Conservation (phyloP, 2,329 filamentous ascomycete genomes). For the Claviceps maximensis region DNA sequence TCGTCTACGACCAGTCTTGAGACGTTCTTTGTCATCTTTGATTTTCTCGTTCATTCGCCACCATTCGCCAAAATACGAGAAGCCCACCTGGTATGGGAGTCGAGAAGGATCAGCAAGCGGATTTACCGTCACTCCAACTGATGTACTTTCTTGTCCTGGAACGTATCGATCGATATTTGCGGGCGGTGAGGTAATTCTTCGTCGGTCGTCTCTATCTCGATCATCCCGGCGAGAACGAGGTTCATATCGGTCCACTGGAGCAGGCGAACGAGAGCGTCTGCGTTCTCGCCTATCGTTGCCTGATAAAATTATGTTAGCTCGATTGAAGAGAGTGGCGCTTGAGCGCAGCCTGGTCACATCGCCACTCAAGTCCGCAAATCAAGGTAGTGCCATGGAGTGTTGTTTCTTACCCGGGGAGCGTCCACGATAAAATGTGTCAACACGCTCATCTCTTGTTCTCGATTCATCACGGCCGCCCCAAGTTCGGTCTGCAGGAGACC, state of each 20-base stretch:
- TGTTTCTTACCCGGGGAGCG: constrained; percentile 56
- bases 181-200: constrained; percentile 47
- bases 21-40: constrained; percentile 66
- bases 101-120: constrained; percentile 59
- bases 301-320: constrained; percentile 15
- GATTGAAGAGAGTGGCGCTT: background rate
- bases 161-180: constrained; percentile 77
- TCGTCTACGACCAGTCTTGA: constrained; percentile 54
- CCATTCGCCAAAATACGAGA: constrained; percentile 79
- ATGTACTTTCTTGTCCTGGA: constrained; percentile 50
- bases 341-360: background rate
- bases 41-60: constrained; percentile 73
- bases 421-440: constrained; percentile 50
- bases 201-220: constrained; percentile 46
- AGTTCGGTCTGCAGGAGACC: constrained; percentile 39
- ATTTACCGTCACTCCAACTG: constrained; percentile 38
- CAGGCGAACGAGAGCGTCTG: constrained; percentile 57
- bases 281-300: constrained; percentile 47
- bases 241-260: constrained; percentile 62
- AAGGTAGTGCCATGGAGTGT: background rate
- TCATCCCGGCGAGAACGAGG: constrained; percentile 59
- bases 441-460: constrained; percentile 37
- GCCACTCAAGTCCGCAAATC: background rate
- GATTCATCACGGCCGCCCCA: constrained; percentile 42
- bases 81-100: constrained; percentile 68